phyloP scores from a whole-genome alignment of 495 filamentous ascomycete genomes.

The Hyaloscypha finlandica region DNA sequence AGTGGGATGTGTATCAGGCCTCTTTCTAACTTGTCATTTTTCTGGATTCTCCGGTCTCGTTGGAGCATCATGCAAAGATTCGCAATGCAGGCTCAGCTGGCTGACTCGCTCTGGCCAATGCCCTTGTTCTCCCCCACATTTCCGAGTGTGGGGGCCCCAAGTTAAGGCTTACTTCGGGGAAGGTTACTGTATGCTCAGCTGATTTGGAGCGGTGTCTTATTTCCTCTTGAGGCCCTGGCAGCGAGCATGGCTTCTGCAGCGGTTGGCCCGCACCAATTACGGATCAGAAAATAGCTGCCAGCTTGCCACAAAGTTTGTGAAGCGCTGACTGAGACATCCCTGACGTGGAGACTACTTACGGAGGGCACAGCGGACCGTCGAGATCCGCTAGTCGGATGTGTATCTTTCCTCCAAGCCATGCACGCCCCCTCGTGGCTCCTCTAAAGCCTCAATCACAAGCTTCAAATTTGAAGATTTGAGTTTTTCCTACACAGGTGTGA shows the following conservation, averaged over 20 bases:
- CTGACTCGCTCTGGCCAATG: not conserved
- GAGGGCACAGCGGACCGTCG: not conserved
- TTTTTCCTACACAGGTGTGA: not conserved
- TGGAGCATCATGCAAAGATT: not conserved
- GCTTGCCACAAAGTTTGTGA: not conserved
- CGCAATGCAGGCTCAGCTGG: not conserved
- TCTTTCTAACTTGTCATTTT: not conserved
- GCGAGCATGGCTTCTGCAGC: not conserved
- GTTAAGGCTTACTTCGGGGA: not conserved
- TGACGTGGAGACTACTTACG: not conserved
- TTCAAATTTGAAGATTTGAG: not conserved
- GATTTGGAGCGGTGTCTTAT: not conserved
- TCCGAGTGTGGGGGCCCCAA: not conserved
- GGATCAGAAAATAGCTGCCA: not conserved
- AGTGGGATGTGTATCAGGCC: not conserved
- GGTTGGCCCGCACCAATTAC: not conserved
- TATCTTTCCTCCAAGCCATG: not conserved
- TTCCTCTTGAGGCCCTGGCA: not conserved
- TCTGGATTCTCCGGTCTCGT: not conserved
- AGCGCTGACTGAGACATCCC: slow-evolving; percentile 4
- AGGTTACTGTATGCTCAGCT: slow-evolving; percentile 4
- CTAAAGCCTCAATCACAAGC: not conserved
- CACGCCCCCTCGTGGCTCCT: not conserved
- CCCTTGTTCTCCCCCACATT: not conserved
- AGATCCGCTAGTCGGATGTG: not conserved